Conservation (phyloP, 73 alveolate genomes). For the Symbiodinium pilosum region DNA sequence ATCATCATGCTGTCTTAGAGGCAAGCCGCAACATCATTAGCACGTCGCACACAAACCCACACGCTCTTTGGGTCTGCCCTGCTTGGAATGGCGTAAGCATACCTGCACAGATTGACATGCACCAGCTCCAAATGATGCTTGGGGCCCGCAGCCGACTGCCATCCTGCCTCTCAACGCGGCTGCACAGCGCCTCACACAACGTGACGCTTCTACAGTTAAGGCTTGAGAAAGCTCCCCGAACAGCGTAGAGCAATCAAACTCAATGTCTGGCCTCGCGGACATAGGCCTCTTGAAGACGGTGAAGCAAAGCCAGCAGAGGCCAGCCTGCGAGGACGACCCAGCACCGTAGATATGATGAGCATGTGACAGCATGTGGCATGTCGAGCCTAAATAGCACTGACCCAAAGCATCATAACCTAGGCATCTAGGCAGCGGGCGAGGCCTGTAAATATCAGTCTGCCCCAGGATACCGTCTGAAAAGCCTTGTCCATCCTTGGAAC, state of each 20-base stretch:
- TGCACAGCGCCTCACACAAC: not conserved
- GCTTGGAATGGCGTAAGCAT: slow-evolving; percentile 80
- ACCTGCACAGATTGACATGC: not conserved
- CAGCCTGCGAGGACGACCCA: slow-evolving; percentile 35
- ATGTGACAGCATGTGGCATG: too few relatives aligned
- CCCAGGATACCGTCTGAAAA: slow-evolving; percentile 29
- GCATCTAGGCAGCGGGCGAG: not conserved
- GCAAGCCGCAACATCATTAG: slow-evolving; percentile 26
- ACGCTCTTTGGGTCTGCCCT: slow-evolving; percentile 43
- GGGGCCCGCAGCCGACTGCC: not conserved
- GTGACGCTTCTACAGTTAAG: too few relatives aligned
- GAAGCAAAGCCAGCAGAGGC: slow-evolving; percentile 68
- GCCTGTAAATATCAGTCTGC: slow-evolving; percentile 68
- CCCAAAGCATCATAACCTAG: not conserved
- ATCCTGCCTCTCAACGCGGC: not conserved
- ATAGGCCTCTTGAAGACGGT: slow-evolving; percentile 71
- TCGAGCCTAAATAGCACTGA: too few relatives aligned
- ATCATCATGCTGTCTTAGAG: not conserved
- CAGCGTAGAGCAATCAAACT: not conserved
- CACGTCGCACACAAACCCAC: slow-evolving; percentile 84
- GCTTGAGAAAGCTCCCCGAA: too few relatives aligned
- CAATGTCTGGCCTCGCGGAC: slow-evolving; percentile 45
- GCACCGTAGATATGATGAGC: too few relatives aligned
- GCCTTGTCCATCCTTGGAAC: slow-evolving; percentile 33
- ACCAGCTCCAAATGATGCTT: not conserved